phyloP scores from a whole-genome alignment of 306 rosid species.

The Ormosia semicastrata region DNA sequence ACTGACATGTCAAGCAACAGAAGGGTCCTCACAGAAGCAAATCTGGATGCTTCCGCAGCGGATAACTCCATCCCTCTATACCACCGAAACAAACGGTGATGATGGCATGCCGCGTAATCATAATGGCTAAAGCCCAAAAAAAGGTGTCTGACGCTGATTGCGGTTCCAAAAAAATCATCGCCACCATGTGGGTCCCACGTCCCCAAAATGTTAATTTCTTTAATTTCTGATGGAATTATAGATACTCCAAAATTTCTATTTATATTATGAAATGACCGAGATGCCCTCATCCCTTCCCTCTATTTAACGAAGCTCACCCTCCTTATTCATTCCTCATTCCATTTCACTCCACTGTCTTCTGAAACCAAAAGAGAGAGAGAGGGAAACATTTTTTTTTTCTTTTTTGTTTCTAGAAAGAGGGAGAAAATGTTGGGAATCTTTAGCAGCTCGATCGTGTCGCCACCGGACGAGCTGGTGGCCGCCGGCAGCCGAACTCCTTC shows the following conservation, averaged over 20 bases:
- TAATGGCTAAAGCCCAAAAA: slow-evolving; percentile 11
- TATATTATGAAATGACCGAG: not conserved
- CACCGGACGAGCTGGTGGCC: slow-evolving; percentile 93
- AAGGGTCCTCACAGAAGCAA: not conserved
- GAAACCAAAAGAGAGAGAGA: not conserved
- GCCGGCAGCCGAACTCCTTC: slow-evolving; percentile 97
- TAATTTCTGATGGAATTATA: slow-evolving; percentile 25
- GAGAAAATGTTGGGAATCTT: slow-evolving; percentile 79
- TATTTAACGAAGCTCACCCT: slow-evolving; percentile 33
- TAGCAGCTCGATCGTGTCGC: slow-evolving; percentile 74
- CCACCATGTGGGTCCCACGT: slow-evolving; percentile 22
- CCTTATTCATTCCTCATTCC: not conserved
- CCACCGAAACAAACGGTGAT: slow-evolving; percentile 20
- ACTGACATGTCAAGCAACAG: not conserved
- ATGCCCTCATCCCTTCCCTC: slow-evolving; percentile 27
- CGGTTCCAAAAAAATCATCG: not conserved
- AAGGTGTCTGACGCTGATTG: slow-evolving; percentile 35
- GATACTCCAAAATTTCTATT: not conserved
- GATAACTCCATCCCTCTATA: not conserved
- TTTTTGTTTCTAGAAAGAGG: not conserved
- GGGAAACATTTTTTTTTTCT: not conserved
- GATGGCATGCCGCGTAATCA: slow-evolving; percentile 13
- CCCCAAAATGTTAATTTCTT: not conserved
- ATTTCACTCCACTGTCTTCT: not conserved
- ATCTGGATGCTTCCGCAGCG: slow-evolving; percentile 2